Evolutionary conservation across 495 filamentous ascomycete species (phyloP).

Genomic region (Daldinia grandis): DNA sequence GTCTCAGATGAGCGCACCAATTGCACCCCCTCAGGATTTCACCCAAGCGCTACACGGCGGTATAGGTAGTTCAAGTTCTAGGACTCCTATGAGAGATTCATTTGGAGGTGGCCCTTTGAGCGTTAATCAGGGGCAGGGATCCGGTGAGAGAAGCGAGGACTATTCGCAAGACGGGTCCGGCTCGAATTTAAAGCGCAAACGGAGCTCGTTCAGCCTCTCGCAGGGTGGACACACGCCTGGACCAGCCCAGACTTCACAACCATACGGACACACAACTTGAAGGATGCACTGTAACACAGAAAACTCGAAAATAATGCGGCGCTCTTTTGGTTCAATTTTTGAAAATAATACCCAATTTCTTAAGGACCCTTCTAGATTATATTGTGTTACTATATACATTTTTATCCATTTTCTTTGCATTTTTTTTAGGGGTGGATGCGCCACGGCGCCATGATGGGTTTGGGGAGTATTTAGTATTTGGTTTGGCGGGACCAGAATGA

Average conservation of each 20-base stretch:
- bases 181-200: conserved; percentile 57
- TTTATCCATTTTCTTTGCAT: conserved; percentile 27
- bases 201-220: conserved; percentile 53
- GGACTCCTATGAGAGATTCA: conserved; percentile 57
- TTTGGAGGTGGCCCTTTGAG: conserved; percentile 52
- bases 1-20: conserved; percentile 64
- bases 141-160: conserved; percentile 50
- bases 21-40: conserved; percentile 62
- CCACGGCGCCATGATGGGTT: conserved; percentile 19
- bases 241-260: conserved; percentile 39
- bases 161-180: conserved; percentile 51
- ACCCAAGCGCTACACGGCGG: conserved; percentile 59
- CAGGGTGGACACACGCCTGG: conserved; percentile 40
- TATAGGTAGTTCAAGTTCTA: conserved; percentile 50
- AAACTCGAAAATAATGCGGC: conserved; percentile 31
- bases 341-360: conserved; percentile 39
- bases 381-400: conserved; percentile 42
- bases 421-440: conserved; percentile 32
- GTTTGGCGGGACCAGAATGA: conserved; percentile 38
- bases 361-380: conserved; percentile 32
- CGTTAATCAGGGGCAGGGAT: conserved; percentile 49
- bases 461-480: conserved; percentile 30
- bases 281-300: conserved; percentile 14
- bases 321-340: conserved; percentile 32
- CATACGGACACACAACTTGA: conserved; percentile 44